Evolutionary conservation across 129 eudicot species (phyloP).

Genomic region (Pittosporum tobira): DNA sequence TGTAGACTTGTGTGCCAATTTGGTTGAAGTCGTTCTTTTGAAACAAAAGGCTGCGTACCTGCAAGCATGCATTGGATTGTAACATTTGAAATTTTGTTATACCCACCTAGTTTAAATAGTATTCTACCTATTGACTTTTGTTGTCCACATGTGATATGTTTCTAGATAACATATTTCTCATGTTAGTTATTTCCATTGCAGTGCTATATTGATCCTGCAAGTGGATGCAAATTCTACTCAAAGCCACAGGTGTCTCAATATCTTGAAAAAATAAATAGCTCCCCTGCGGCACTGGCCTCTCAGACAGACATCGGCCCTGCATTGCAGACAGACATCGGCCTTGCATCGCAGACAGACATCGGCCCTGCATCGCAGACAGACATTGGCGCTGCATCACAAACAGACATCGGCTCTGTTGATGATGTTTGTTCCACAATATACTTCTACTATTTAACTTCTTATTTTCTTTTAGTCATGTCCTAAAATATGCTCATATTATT

Average conservation of each 20-base stretch:
- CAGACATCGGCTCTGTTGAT: constrained; percentile 11
- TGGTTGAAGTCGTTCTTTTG: no score
- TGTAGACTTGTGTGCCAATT: no score
- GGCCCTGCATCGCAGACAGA: constrained; percentile 9
- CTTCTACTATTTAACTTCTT: not conserved
- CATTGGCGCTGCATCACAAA: constrained; percentile 7
- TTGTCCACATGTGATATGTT: not conserved
- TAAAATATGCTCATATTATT: not conserved
- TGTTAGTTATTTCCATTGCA: constrained; percentile 17
- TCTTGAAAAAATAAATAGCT: constrained; percentile 22
- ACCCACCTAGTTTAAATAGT: no score
- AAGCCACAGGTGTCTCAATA: constrained; percentile 35
- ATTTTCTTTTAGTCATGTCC: not conserved
- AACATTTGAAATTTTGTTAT: no score
- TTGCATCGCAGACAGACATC: constrained; percentile 7
- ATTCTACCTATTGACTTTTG: not conserved
- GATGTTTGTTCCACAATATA: constrained; percentile 8
- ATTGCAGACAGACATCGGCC: no score
- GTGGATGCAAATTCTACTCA: constrained; percentile 40
- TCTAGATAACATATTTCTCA: not conserved
- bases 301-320: constrained; percentile 13
- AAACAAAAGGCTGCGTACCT: no score
- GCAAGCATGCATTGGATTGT: no score
- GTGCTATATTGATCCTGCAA: constrained; percentile 37
- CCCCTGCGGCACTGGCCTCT: constrained; percentile 2